Base-by-base conservation (phyloP, 1,284 basidiomycete species). In the Ceratorhiza oryzae-sativae region DNA sequence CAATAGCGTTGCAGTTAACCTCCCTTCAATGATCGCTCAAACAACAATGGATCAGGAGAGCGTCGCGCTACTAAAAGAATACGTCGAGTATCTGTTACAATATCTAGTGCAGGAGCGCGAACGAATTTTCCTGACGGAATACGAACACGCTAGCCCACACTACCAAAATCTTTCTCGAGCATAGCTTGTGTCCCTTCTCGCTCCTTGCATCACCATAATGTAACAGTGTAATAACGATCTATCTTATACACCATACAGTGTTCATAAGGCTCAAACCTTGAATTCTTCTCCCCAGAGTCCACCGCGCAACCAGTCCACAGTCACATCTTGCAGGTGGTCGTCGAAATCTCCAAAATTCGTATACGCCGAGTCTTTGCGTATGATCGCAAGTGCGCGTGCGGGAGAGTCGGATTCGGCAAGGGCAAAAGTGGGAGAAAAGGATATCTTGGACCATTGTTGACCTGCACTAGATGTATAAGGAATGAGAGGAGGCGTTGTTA, bases 41-140 rank as follows among this genome's bases (percentile, higher is more conserved):
- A 97, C 95, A 15, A 90, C 87, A n/a, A 91, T 98, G 86, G 96
- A 99, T 77, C 83, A 87, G 0, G 95, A 97, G 77, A 92, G 91
- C 12, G 89, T 97, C 30, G 83, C 82, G 39, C 84, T 98, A 13
- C 86, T 99, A 15, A 86, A 90, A 75, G 95, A 98, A 76, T 96
- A 98, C 80, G 88, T 95, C 73, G 92, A 92, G 75, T 94, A 97
- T 77, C 84, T 99, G 73, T 84, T 98, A 77, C 83, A 84, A 94
- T 98, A 78, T 75, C 93, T 87, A 12, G 15, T 13, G 46, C 72
- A 88, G 92, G 76, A 86, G 87, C 63, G 63, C 72, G 83, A 86
- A 10, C 83, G 86, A 55, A 78, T 94, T 72, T 94, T 95, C 79
- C 85, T 87, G 71, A 79, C 82, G 58, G 88, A 91, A 78, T 95